phyloP scores from a whole-genome alignment of 345 rosid genomes.

The Dovyalis caffra region DNA sequence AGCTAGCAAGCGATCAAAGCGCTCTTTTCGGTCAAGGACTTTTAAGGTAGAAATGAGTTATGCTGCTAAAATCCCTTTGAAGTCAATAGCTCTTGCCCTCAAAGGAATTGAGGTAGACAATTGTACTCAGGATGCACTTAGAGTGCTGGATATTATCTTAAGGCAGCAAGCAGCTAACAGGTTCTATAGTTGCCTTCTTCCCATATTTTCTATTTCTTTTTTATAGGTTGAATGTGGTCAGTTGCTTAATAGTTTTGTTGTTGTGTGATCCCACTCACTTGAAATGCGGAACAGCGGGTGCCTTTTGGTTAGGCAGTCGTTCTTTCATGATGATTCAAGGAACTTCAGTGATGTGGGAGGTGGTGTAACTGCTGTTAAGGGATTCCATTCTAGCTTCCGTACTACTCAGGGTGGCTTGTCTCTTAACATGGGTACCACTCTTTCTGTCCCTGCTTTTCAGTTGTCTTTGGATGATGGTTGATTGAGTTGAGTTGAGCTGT shows the following conservation, averaged over 20 bases:
- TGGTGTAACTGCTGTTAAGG: slow-evolving; percentile 64
- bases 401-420: slow-evolving; percentile 84
- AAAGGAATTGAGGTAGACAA: slow-evolving; percentile 47
- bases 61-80: slow-evolving; percentile 59
- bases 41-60: slow-evolving; percentile 55
- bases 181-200: slow-evolving; percentile 28
- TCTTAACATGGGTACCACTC: slow-evolving; percentile 66
- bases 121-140: slow-evolving; percentile 61
- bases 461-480: slow-evolving; percentile 5
- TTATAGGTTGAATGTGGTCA: background rate
- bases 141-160: slow-evolving; percentile 72
- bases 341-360: slow-evolving; percentile 61
- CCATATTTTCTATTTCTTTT: slow-evolving; percentile 7
- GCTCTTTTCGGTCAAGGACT: slow-evolving; percentile 50
- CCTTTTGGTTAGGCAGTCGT: slow-evolving; percentile 83
- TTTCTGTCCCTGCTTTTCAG: background rate
- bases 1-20: slow-evolving; percentile 54
- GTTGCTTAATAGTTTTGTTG: background rate
- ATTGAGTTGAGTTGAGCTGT: slow-evolving; percentile 1
- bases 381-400: slow-evolving; percentile 84
- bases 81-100: slow-evolving; percentile 45
- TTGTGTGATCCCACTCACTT: slow-evolving; percentile 14
- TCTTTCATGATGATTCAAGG: slow-evolving; percentile 54
- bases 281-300: slow-evolving; percentile 55
- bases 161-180: slow-evolving; percentile 84